These are phyloP conservation scores for Sphenostylis stenocarpa DNA, from an alignment of 306 rosid genomes.

Conservation along the genomic window DNA sequence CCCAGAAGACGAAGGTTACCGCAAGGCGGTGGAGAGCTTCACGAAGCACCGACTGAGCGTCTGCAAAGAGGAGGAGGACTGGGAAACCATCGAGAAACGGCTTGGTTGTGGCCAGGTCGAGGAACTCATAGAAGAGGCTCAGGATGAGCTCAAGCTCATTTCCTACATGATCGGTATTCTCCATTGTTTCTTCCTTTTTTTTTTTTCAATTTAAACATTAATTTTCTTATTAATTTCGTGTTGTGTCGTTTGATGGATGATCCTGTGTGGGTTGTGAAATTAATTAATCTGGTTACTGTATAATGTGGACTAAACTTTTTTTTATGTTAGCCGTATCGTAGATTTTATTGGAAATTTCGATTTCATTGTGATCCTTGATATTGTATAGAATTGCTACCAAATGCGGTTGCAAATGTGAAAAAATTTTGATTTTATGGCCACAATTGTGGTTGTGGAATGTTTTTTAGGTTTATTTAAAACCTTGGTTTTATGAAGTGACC, in stretches of 20 bases:
- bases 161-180: constrained; percentile 68
- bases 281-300: not conserved
- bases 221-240: not conserved
- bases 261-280: not conserved
- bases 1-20: constrained; percentile 89
- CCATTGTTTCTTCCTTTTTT: not conserved
- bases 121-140: constrained; percentile 95
- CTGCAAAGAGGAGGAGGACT: constrained; percentile 75
- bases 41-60: constrained; percentile 71
- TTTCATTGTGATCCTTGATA: not conserved
- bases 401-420: too few relatives aligned
- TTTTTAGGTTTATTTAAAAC: not conserved
- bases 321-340: not conserved
- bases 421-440: too few relatives aligned
- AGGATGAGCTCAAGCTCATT: constrained; percentile 81
- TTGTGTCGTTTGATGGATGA: not conserved
- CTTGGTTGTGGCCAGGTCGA: constrained; percentile 91
- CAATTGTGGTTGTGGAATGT: too few relatives aligned
- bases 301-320: not conserved
- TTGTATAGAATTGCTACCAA: not conserved
- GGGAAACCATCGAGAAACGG: constrained; percentile 78
- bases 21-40: constrained; percentile 90
- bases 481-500: not conserved
- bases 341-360: not conserved
- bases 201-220: not conserved